Percentiles rank a stretch among this genome's conserved stretches.
These are phyloP conservation scores for Diaporthe ilicicola DNA, from an alignment of 2,329 filamentous ascomycete species.

Conservation along the genomic window DNA sequence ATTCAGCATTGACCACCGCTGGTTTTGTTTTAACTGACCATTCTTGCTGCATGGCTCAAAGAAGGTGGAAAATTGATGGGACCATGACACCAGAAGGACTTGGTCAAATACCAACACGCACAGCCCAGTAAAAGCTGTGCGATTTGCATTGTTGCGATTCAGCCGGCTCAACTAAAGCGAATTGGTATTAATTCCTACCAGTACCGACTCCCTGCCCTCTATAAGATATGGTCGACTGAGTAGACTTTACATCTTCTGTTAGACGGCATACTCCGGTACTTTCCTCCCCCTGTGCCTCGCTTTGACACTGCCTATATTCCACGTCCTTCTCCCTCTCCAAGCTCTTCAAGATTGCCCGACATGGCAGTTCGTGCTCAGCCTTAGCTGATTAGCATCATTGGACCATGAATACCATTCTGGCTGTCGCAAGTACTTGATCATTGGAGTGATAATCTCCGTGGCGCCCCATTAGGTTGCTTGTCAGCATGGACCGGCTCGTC, in stretches of 20 bases:
- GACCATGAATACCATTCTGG: rapidly evolving
- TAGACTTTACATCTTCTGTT: too few species aligned
- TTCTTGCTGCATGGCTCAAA: neutral
- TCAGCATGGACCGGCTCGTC: neutral
- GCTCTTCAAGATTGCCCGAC: neutral
- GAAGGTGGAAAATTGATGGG: neutral
- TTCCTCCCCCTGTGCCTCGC: too few species aligned
- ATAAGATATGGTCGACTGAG: neutral
- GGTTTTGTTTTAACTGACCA: too few species aligned
- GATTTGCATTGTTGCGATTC: neutral
- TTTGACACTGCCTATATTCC: neutral
- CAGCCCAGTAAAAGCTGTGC: neutral
- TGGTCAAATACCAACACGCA: too few species aligned
- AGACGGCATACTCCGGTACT: neutral
- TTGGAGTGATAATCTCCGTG: neutral
- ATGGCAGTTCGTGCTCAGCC: neutral
- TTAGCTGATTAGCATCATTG: too few species aligned
- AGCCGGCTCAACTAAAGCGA: neutral
- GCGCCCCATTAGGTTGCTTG: too few species aligned
- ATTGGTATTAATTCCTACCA: neutral
- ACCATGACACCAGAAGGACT: neutral
- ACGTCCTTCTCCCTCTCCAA: neutral
- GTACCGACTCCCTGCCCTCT: neutral
- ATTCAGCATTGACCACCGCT: neutral
- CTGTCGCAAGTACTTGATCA: neutral